phyloP scores from a whole-genome alignment of 257 asterid genomes.

The Lycium barbarum region DNA sequence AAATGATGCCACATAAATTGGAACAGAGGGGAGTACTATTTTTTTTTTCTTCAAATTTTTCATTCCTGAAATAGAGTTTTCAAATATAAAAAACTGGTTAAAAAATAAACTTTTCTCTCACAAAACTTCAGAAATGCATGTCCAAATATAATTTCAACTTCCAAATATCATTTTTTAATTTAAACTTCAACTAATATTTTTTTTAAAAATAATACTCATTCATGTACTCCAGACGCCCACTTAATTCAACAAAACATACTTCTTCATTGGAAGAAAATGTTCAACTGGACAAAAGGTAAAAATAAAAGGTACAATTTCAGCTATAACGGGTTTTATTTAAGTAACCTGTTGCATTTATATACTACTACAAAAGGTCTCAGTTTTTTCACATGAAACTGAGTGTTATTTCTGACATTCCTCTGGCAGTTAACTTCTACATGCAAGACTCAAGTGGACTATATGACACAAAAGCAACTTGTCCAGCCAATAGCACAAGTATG shows the following conservation, averaged over 20 bases:
- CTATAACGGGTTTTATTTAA: neutral
- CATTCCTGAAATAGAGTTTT: neutral
- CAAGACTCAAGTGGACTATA: neutral
- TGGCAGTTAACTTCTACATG: neutral
- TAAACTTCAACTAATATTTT: neutral
- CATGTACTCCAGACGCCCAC: neutral
- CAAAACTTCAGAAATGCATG: neutral
- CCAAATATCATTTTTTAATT: neutral
- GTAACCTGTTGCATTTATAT: neutral
- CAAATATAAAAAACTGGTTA: no score
- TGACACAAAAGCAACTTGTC: neutral
- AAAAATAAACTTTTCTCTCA: neutral
- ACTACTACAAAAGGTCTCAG: neutral
- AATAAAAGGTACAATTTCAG: neutral
- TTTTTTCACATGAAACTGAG: slow-evolving; percentile 14
- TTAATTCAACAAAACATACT: neutral
- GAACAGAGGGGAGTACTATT: no score
- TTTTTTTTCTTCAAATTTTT: neutral
- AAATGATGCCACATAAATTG: no score
- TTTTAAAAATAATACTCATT: neutral
- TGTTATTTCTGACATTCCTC: slow-evolving; percentile 26
- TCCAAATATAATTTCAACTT: neutral
- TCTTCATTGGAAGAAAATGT: neutral
- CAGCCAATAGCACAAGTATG: neutral
- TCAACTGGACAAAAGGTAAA: neutral